A percentile compares a stretch with the other conserved stretches of the same genome.
Conservation (phyloP, 108 stramenopile genomes). For the Schizochytrium sp. region DNA sequence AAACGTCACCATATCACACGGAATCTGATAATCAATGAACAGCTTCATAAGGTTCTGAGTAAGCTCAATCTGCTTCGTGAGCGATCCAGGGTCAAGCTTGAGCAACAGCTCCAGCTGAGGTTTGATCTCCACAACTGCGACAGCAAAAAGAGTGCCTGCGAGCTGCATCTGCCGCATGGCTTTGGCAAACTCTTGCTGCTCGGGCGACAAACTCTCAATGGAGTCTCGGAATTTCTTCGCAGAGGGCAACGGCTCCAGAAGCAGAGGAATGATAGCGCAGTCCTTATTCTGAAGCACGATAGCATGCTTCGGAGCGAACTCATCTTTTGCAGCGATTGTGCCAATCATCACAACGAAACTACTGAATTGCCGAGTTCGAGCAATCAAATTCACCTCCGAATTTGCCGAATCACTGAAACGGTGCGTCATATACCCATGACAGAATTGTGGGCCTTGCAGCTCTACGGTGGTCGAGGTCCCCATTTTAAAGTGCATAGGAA, state of each 20-base stretch:
- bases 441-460: slow-evolving; percentile 75
- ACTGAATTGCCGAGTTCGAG: slow-evolving; percentile 84
- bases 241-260: slow-evolving; percentile 82
- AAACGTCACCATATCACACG: slow-evolving; percentile 84
- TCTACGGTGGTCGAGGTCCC: slow-evolving; percentile 74
- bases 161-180: slow-evolving; percentile 86
- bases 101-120: slow-evolving; percentile 85
- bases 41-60: slow-evolving; percentile 85
- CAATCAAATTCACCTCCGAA: slow-evolving; percentile 68
- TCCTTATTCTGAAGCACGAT: slow-evolving; percentile 89
- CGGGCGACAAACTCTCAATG: slow-evolving; percentile 83
- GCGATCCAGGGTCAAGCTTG: slow-evolving; percentile 75
- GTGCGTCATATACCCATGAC: slow-evolving; percentile 82
- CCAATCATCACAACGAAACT: slow-evolving; percentile 83
- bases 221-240: slow-evolving; percentile 90
- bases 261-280: slow-evolving; percentile 83
- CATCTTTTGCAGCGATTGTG: slow-evolving; percentile 76
- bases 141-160: slow-evolving; percentile 83
- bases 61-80: slow-evolving; percentile 87
- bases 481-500: slow-evolving; percentile 70
- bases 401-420: slow-evolving; percentile 73
- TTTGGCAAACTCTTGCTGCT: slow-evolving; percentile 84
- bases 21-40: slow-evolving; percentile 87
- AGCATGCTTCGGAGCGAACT: slow-evolving; percentile 84
- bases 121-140: slow-evolving; percentile 85